Percentiles rank a stretch among this genome's conserved stretches.
Conservation (phyloP, 768 basidiomycete species). For the Crassisporium funariophilum region DNA sequence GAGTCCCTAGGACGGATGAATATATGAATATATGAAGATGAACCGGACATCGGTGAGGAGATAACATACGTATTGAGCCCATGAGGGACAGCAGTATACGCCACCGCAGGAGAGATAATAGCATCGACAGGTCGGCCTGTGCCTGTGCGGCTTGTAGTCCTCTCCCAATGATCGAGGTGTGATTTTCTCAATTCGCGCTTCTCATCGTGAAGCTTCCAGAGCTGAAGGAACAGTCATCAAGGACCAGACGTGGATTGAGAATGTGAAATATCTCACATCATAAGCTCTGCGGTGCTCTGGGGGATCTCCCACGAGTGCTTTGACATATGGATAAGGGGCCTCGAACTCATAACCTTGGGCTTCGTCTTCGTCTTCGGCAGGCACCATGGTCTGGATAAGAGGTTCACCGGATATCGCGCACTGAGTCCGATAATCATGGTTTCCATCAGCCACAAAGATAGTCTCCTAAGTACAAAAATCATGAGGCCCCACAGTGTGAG, state of each 20-base stretch:
- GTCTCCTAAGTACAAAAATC: conserved; percentile 35
- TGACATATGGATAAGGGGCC: conserved; percentile 40
- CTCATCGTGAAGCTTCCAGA: conserved; percentile 65
- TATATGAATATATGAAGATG: not conserved
- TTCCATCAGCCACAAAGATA: conserved; percentile 53
- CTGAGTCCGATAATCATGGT: conserved; percentile 47
- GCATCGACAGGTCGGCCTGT: conserved; percentile 76
- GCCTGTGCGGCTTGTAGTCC: conserved; percentile 48
- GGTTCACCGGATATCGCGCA: conserved; percentile 58
- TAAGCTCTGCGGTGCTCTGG: conserved; percentile 39
- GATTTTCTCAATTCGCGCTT: conserved; percentile 54
- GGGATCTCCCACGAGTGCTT: conserved; percentile 46
- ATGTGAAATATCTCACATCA: conserved; percentile 33
- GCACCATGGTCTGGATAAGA: conserved; percentile 55
- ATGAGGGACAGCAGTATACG: conserved; percentile 65
- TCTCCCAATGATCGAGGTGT: conserved; percentile 66
- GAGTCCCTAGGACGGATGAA: conserved; percentile 39
- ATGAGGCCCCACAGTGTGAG: not conserved
- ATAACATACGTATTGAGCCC: conserved; percentile 55
- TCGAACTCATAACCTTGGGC: conserved; percentile 21
- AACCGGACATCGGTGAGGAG: not conserved
- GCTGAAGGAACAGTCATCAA: conserved; percentile 37
- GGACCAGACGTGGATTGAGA: conserved; percentile 1
- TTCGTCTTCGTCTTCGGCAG: conserved; percentile 25
- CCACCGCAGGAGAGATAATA: conserved; percentile 64